phyloP scores from a whole-genome alignment of 148 eudicot genomes.

The Pouteria glomerata region DNA sequence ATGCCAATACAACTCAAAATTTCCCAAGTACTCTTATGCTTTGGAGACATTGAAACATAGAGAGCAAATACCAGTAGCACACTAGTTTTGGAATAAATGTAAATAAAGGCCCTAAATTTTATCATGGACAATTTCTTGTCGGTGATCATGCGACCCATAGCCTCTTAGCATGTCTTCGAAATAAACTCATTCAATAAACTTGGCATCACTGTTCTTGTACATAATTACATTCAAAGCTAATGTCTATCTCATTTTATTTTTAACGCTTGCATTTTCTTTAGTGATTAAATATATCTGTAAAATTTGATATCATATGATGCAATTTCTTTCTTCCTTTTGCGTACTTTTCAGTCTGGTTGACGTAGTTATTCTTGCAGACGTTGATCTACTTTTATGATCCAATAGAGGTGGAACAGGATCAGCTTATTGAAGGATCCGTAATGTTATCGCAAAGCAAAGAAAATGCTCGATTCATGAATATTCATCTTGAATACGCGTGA shows the following conservation, averaged over 20 bases:
- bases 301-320: no score
- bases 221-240: background rate
- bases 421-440: slow-evolving; percentile 74
- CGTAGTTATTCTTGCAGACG: slow-evolving; percentile 40
- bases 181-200: no score
- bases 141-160: background rate
- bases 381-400: slow-evolving; percentile 85
- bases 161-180: no score
- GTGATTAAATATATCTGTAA: background rate
- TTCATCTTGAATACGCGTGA: slow-evolving; percentile 75
- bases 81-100: no score
- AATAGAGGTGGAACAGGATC: slow-evolving; percentile 91
- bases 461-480: slow-evolving; percentile 80
- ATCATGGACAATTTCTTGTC: background rate
- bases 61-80: no score
- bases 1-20: no score
- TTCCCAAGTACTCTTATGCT: no score
- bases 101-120: background rate
- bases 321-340: background rate
- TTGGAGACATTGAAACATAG: no score
- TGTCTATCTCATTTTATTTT: background rate
- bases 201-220: background rate
- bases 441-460: slow-evolving; percentile 84
- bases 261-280: background rate
- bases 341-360: background rate